Evolutionary conservation across 129 eudicot species (phyloP).

Genomic region (Ambrosia artemisiifolia): DNA sequence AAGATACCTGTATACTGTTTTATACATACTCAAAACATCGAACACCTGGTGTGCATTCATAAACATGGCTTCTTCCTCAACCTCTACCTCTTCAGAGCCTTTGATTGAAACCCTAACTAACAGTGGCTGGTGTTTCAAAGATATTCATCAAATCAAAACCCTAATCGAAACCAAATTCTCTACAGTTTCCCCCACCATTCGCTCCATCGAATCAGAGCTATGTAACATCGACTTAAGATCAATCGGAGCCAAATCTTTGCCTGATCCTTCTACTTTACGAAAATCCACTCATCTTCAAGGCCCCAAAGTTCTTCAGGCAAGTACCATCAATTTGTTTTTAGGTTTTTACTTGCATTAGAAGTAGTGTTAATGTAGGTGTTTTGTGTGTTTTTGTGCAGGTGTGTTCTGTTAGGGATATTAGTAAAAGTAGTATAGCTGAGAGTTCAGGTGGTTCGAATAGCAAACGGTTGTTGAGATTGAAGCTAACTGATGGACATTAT

Average conservation of each 20-base stretch:
- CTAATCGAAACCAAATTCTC: slow-evolving; percentile 40
- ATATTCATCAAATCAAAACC: slow-evolving; percentile 41
- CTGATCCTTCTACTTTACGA: slow-evolving; percentile 57
- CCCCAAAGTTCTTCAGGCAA: slow-evolving; percentile 82
- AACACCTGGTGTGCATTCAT: slow-evolving; percentile 27
- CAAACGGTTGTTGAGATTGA: slow-evolving; percentile 61
- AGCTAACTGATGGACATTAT: slow-evolving; percentile 79
- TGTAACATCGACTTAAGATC: slow-evolving; percentile 60
- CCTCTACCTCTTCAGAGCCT: slow-evolving; percentile 27
- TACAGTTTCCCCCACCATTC: slow-evolving; percentile 23
- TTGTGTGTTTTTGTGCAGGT: slow-evolving; percentile 44
- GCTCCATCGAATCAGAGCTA: slow-evolving; percentile 63
- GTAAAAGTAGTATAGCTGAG: slow-evolving; percentile 52
- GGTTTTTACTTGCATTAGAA: neutral
- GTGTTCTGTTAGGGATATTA: slow-evolving; percentile 68
- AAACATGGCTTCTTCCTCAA: slow-evolving; percentile 41
- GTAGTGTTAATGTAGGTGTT: too few species aligned
- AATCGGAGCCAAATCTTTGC: slow-evolving; percentile 71
- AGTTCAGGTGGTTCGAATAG: slow-evolving; percentile 47
- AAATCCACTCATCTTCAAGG: slow-evolving; percentile 55
- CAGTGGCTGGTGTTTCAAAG: slow-evolving; percentile 72
- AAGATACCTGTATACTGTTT: neutral
- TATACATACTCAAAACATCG: slow-evolving; percentile 8
- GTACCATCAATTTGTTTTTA: neutral
- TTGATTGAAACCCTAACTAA: slow-evolving; percentile 39